Evolutionary conservation across 768 basidiomycete species (phyloP).

Genomic region (Myochromella boudieri): DNA sequence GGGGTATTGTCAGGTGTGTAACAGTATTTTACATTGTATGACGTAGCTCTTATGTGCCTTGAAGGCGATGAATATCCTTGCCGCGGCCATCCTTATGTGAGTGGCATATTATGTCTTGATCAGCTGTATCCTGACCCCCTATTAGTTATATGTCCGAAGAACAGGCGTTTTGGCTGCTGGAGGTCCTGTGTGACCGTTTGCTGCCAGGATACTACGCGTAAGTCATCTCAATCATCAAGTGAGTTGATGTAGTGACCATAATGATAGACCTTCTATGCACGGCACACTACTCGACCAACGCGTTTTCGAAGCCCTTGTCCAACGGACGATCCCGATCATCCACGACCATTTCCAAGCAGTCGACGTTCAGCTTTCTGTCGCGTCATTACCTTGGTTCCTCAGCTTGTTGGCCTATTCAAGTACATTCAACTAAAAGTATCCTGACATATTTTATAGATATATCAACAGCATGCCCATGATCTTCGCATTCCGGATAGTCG

Average conservation of each 20-base stretch:
- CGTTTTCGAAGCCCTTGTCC: slow-evolving; percentile 93
- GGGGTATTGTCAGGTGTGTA: slow-evolving; percentile 86
- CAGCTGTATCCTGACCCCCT: slow-evolving; percentile 9
- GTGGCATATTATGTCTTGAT: slow-evolving; percentile 17
- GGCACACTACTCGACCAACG: slow-evolving; percentile 98
- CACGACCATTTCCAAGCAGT: slow-evolving; percentile 89
- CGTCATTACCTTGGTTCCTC: slow-evolving; percentile 97
- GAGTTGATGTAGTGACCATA: slow-evolving; percentile 6
- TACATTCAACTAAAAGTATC: not conserved
- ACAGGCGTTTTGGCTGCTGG: slow-evolving; percentile 95
- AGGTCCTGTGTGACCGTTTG: slow-evolving; percentile 91
- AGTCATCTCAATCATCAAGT: slow-evolving; percentile 20
- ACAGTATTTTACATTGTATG: not conserved
- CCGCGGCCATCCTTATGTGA: slow-evolving; percentile 92
- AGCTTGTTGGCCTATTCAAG: slow-evolving; percentile 66
- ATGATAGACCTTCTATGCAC: slow-evolving; percentile 89
- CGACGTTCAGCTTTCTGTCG: slow-evolving; percentile 96
- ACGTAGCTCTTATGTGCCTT: not conserved
- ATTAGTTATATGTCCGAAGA: slow-evolving; percentile 97
- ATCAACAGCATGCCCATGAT: slow-evolving; percentile 97
- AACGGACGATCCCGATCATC: slow-evolving; percentile 87
- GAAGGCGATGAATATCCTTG: slow-evolving; percentile 96
- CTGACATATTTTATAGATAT: slow-evolving; percentile 43
- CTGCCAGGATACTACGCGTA: slow-evolving; percentile 97
- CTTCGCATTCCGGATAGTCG: slow-evolving; percentile 96